A percentile compares a stretch with the other conserved stretches of the same genome.
Conservation (phyloP, 2,329 filamentous ascomycete species). For the Plenodomus tracheiphilus region DNA sequence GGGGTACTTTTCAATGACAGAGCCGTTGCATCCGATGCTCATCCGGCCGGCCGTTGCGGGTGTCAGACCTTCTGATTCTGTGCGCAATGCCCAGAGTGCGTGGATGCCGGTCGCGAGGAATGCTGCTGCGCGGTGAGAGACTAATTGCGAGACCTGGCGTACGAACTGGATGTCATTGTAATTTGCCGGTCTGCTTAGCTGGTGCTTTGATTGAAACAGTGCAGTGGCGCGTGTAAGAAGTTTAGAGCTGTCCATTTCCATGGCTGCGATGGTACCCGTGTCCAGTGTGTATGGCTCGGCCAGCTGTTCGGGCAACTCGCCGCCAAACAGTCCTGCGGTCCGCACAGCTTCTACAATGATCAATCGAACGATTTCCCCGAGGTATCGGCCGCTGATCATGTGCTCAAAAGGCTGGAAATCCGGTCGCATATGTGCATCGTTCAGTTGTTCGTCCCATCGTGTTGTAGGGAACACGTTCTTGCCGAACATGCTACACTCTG, state of each 20-base stretch:
- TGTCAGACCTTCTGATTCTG: constrained; percentile 51
- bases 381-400: constrained; percentile 64
- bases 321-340: constrained; percentile 59
- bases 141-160: constrained; percentile 55
- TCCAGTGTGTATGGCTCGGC: constrained; percentile 62
- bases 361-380: constrained; percentile 65
- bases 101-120: constrained; percentile 67
- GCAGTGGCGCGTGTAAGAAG: constrained; percentile 46
- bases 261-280: constrained; percentile 60
- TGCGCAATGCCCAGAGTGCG: constrained; percentile 62
- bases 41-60: constrained; percentile 42
- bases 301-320: constrained; percentile 59
- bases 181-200: constrained; percentile 49
- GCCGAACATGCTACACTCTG: constrained; percentile 68
- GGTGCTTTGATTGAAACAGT: constrained; percentile 57
- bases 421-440: constrained; percentile 59
- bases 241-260: constrained; percentile 55
- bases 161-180: constrained; percentile 59
- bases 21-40: constrained; percentile 75
- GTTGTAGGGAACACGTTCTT: constrained; percentile 61
- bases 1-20: constrained; percentile 78
- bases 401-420: constrained; percentile 69
- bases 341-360: constrained; percentile 64
- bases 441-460: constrained; percentile 64
- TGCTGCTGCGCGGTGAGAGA: constrained; percentile 62